These are phyloP conservation scores for Kurtzmaniella fragi DNA, from an alignment of 805 yeast species.

Conservation along the genomic window DNA sequence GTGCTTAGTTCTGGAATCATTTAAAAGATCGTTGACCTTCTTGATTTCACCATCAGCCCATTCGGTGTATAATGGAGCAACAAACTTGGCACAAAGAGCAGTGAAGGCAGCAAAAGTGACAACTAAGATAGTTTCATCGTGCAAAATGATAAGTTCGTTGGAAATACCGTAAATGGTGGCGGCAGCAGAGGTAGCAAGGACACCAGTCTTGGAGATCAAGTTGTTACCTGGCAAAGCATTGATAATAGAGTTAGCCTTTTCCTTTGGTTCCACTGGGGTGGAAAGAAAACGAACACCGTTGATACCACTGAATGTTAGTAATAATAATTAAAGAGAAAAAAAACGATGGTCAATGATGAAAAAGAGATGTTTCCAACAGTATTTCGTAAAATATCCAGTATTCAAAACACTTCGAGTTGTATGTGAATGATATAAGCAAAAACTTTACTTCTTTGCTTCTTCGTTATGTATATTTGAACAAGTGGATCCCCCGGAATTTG, in stretches of 20 bases:
- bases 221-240: slow-evolving; percentile 92
- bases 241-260: slow-evolving; percentile 83
- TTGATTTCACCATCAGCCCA: slow-evolving; percentile 86
- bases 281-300: slow-evolving; percentile 64
- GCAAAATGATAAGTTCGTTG: slow-evolving; percentile 86
- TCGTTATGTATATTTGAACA: too few relatives aligned
- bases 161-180: slow-evolving; percentile 93
- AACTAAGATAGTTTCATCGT: slow-evolving; percentile 87
- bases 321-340: too few relatives aligned
- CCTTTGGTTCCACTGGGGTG: slow-evolving; percentile 77
- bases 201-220: slow-evolving; percentile 85
- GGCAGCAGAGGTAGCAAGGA: slow-evolving; percentile 91
- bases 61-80: slow-evolving; percentile 92
- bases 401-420: not conserved
- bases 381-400: not conserved
- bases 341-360: too few relatives aligned
- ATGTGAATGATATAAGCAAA: too few relatives aligned
- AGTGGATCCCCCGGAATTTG: too few relatives aligned
- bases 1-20: slow-evolving; percentile 85
- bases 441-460: too few relatives aligned
- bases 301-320: slow-evolving; percentile 16
- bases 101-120: slow-evolving; percentile 75
- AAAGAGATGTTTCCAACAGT: not conserved
- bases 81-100: slow-evolving; percentile 73
- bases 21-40: slow-evolving; percentile 75